Evolutionary conservation across 441 rosid species (phyloP).

Genomic region (Syzygium malaccense): DNA sequence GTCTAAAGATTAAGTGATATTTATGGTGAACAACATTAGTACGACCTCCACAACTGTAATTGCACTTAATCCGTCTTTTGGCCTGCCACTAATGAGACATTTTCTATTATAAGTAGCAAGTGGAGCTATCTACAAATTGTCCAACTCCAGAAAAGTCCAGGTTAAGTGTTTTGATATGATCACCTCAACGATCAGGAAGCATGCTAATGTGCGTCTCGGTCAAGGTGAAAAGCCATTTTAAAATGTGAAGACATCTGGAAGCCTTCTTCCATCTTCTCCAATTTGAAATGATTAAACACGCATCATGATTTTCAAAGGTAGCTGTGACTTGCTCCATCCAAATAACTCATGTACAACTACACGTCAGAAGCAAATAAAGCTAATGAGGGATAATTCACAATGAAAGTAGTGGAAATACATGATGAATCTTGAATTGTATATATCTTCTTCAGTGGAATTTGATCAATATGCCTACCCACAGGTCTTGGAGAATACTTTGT

Average conservation of each 20-base stretch:
- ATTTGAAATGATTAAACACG: not conserved
- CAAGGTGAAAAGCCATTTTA: not conserved
- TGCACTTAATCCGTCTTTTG: constrained; percentile 15
- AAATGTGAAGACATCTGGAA: not conserved
- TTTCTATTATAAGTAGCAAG: constrained; percentile 2
- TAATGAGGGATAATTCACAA: not conserved
- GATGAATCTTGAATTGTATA: not conserved
- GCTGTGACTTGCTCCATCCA: not conserved
- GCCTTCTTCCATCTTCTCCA: not conserved
- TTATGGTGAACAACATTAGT: constrained; percentile 7
- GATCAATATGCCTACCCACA: not conserved
- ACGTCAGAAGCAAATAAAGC: not conserved
- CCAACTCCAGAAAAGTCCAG: not conserved
- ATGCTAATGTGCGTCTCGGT: not conserved
- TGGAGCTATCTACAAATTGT: constrained; percentile 2
- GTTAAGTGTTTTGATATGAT: not conserved
- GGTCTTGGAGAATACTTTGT: not conserved
- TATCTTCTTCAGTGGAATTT: not conserved
- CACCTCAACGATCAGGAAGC: not conserved
- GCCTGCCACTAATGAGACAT: constrained; percentile 24
- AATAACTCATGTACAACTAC: not conserved
- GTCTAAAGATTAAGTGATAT: constrained; percentile 5
- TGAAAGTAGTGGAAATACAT: not conserved
- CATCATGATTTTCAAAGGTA: not conserved
- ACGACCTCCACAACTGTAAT: not conserved